These are phyloP conservation scores for Punica granatum DNA, from an alignment of 345 rosid species.

Conservation along the genomic window DNA sequence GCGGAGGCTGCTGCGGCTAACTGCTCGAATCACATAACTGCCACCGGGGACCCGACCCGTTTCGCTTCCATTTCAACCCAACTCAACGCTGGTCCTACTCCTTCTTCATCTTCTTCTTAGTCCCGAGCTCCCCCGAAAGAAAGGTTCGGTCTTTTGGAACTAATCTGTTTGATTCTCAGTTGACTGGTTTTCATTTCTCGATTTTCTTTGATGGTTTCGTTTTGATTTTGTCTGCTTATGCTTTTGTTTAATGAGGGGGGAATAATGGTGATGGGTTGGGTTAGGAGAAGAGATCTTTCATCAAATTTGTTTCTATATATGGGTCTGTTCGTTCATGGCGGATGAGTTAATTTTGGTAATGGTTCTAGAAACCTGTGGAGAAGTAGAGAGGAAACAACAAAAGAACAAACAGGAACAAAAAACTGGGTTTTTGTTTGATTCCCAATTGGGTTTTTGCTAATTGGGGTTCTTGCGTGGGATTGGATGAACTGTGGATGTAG, in stretches of 20 bases:
- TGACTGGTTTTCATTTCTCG: neutral
- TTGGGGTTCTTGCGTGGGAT: neutral
- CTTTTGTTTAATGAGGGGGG: neutral
- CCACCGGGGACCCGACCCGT: neutral
- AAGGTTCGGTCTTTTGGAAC: neutral
- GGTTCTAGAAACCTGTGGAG: constrained; percentile 2
- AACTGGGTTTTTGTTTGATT: constrained; percentile 4
- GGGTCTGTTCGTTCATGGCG: constrained; percentile 1
- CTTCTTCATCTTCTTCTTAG: neutral
- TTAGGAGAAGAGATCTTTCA: constrained; percentile 4
- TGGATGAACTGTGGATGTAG: constrained; percentile 3
- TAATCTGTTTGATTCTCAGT: neutral
- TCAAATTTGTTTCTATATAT: neutral
- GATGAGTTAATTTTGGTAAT: neutral
- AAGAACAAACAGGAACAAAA: neutral
- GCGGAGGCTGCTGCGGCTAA: neutral
- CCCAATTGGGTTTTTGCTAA: constrained; percentile 2
- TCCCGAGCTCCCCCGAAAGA: neutral
- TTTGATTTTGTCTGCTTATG: neutral
- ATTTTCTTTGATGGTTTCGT: neutral
- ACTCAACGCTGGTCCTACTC: neutral
- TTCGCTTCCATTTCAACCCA: neutral
- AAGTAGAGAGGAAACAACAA: neutral
- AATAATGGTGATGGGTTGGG: neutral
- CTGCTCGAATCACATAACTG: neutral